phyloP scores from a whole-genome alignment of 2,329 filamentous ascomycete genomes.

The Exophiala sp. region DNA sequence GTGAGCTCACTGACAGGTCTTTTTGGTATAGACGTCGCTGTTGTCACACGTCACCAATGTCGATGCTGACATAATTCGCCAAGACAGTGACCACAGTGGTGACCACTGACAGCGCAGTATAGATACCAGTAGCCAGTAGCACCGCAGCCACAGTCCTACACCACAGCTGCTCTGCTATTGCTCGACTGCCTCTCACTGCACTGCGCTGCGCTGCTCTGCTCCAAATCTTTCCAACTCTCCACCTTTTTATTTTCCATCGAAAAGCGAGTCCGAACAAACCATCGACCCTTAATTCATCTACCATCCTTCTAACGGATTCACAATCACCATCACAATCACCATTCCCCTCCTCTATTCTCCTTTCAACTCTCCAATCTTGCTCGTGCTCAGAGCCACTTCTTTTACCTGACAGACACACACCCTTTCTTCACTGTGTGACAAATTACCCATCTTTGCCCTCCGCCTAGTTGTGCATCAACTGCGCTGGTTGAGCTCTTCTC shows the following conservation, averaged over 20 bases:
- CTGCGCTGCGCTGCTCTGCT: neutral
- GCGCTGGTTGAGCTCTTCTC: neutral
- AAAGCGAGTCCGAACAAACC: neutral
- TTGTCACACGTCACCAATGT: too few species aligned
- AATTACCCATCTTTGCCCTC: neutral
- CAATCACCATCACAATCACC: neutral
- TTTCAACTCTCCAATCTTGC: too few species aligned
- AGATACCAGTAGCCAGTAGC: too few species aligned
- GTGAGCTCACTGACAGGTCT: too few species aligned
- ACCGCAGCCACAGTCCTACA: too few species aligned
- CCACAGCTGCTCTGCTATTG: neutral
- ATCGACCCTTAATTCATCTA: conserved; percentile 1
- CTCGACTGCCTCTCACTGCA: neutral
- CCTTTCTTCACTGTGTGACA: conserved; percentile 1
- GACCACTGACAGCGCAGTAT: too few species aligned
- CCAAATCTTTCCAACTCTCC: conserved; percentile 1
- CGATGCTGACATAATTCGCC: neutral
- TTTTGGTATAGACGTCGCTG: too few species aligned
- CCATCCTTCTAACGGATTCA: neutral
- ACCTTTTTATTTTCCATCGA: conserved; percentile 1
- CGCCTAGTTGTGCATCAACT: neutral
- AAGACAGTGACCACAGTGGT: neutral
- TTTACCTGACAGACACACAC: neutral
- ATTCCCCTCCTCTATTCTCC: neutral
- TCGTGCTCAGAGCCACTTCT: neutral